Evolutionary conservation across 257 asterid species (phyloP).

Genomic region (Ajuga chamaepitys): DNA sequence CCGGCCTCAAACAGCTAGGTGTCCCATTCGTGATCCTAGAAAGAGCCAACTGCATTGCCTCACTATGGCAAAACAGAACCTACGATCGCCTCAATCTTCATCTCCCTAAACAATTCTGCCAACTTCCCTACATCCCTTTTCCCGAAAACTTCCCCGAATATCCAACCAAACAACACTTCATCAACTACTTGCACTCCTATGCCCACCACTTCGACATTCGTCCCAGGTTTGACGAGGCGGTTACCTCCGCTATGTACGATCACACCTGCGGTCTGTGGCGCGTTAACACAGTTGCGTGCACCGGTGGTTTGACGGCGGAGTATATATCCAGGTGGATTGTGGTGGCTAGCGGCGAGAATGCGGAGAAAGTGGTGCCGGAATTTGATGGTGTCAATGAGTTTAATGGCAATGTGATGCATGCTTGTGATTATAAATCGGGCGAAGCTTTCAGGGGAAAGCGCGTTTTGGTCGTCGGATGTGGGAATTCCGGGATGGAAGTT

Average conservation of each 20-base stretch:
- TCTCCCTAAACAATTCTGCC: constrained; percentile 77
- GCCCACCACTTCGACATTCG: constrained; percentile 41
- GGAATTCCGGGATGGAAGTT: constrained; percentile 95
- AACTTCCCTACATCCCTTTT: constrained; percentile 64
- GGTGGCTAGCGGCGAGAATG: constrained; percentile 90
- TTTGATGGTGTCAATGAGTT: constrained; percentile 53
- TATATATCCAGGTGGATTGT: constrained; percentile 84
- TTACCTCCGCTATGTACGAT: constrained; percentile 53
- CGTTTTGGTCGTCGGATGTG: constrained; percentile 84
- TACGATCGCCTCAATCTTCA: constrained; percentile 87
- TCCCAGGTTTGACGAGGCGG: constrained; percentile 68
- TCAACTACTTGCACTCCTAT: constrained; percentile 61
- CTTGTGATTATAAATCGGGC: constrained; percentile 84
- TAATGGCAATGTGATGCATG: constrained; percentile 56
- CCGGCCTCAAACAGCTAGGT: constrained; percentile 65
- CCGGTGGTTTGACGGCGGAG: constrained; percentile 27
- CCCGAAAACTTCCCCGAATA: constrained; percentile 67
- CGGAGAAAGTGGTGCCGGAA: constrained; percentile 70
- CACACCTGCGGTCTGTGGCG: constrained; percentile 76
- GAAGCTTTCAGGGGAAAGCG: constrained; percentile 43
- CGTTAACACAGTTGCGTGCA: constrained; percentile 29
- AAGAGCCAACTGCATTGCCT: constrained; percentile 83
- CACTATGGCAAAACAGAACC: constrained; percentile 76
- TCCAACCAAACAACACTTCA: constrained; percentile 67
- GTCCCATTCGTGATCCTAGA: constrained; percentile 85